Evolutionary conservation across 1,139 yeast species (phyloP).

Genomic region (Candida sojae): DNA sequence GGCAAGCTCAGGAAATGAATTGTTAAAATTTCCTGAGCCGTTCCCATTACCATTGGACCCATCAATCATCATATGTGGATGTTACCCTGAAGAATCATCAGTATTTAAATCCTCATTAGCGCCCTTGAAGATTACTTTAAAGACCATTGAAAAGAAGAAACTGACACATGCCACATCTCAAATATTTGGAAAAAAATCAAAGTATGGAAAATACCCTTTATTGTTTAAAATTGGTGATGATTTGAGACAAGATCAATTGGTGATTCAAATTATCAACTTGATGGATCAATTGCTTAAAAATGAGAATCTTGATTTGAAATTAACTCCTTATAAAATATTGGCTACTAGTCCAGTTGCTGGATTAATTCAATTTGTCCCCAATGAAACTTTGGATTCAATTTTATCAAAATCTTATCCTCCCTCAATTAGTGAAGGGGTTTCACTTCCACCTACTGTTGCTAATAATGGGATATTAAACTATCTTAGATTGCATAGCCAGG

Average conservation of each 20-base stretch:
- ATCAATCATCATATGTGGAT: slow-evolving; percentile 64
- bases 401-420: slow-evolving; percentile 59
- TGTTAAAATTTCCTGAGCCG: slow-evolving; percentile 47
- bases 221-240: slow-evolving; percentile 98
- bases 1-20: slow-evolving; percentile 41
- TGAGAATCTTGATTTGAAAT: slow-evolving; percentile 84
- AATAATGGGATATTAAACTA: slow-evolving; percentile 69
- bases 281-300: slow-evolving; percentile 89
- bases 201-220: slow-evolving; percentile 66
- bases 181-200: slow-evolving; percentile 36
- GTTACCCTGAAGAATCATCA: slow-evolving; percentile 74
- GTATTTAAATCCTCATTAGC: slow-evolving; percentile 91
- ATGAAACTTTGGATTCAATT: slow-evolving; percentile 84
- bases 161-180: slow-evolving; percentile 24
- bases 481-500: slow-evolving; percentile 65
- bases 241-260: slow-evolving; percentile 92
- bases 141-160: slow-evolving; percentile 43
- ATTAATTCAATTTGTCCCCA: slow-evolving; percentile 88
- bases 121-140: slow-evolving; percentile 81
- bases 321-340: slow-evolving; percentile 86
- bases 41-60: slow-evolving; percentile 78
- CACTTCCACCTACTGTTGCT: slow-evolving; percentile 9
- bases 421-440: slow-evolving; percentile 7
- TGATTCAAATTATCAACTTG: slow-evolving; percentile 84
- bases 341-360: slow-evolving; percentile 94